Percentiles rank a stretch among this genome's conserved stretches.
Evolutionary conservation across 2,329 filamentous ascomycete species (phyloP).

Genomic region (Diaporthe vexans): DNA sequence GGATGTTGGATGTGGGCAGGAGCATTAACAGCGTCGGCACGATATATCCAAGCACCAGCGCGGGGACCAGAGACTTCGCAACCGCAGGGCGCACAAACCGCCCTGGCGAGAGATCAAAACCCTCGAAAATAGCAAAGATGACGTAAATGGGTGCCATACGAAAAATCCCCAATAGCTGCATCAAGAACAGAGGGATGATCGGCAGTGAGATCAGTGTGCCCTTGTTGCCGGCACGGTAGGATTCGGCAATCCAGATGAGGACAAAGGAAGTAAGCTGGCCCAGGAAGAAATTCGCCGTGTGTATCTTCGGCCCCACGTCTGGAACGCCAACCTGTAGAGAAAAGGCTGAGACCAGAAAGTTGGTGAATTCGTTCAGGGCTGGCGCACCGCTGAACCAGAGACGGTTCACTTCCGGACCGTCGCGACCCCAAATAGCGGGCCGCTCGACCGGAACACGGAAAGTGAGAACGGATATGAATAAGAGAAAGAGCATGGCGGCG

Average conservation of each 20-base stretch:
- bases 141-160: conserved; percentile 9
- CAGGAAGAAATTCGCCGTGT: conserved; percentile 9
- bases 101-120: not conserved
- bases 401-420: not conserved
- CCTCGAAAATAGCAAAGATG: conserved; percentile 2
- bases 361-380: not conserved
- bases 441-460: not conserved
- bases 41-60: conserved; percentile 10
- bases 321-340: conserved; percentile 5
- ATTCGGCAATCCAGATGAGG: conserved; percentile 20
- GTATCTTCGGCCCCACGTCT: not conserved
- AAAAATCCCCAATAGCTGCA: not conserved
- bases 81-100: not conserved
- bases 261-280: conserved; percentile 7
- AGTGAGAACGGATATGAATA: not conserved
- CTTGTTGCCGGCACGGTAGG: conserved; percentile 12
- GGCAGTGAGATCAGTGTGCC: conserved; percentile 9
- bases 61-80: conserved; percentile 10
- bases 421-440: conserved; percentile 1
- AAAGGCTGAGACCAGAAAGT: conserved; percentile 2
- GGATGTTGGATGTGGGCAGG: not conserved
- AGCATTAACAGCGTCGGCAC: conserved; percentile 10
- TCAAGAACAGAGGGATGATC: not conserved
- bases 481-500: not conserved
- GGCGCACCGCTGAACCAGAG: not conserved